Percentiles rank a stretch among this genome's conserved stretches.
Conservation (phyloP, 345 rosid species). For the Lumnitzera racemosa region DNA sequence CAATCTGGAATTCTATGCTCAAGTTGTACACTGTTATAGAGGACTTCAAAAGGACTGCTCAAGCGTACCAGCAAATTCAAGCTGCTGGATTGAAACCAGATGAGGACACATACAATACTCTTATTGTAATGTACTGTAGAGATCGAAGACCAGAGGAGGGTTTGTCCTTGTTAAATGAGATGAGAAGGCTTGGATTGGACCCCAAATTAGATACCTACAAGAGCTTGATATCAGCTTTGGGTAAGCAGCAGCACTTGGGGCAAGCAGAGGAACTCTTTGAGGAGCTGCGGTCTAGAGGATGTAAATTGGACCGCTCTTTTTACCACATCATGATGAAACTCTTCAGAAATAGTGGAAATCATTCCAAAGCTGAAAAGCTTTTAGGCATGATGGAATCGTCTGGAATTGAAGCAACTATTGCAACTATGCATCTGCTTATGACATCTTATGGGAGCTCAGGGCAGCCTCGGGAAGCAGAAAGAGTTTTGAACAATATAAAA, state of each 20-base stretch:
- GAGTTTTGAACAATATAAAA: conserved; percentile 62
- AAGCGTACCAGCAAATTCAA: conserved; percentile 63
- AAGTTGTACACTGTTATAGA: conserved; percentile 66
- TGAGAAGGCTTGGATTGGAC: conserved; percentile 61
- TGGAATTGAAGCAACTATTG: conserved; percentile 68
- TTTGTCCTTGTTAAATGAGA: conserved; percentile 60
- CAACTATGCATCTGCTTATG: conserved; percentile 98
- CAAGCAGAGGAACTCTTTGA: conserved; percentile 79
- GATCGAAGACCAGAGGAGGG: conserved; percentile 88
- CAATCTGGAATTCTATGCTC: conserved; percentile 85
- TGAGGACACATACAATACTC: conserved; percentile 75
- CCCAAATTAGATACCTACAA: conserved; percentile 84
- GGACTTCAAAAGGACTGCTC: conserved; percentile 65
- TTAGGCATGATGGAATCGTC: conserved; percentile 67
- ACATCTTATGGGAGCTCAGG: conserved; percentile 85
- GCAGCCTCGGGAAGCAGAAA: conserved; percentile 82
- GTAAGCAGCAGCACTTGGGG: conserved; percentile 55
- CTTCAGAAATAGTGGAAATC: conserved; percentile 58
- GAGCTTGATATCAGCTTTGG: conserved; percentile 87
- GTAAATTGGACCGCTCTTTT: conserved; percentile 80
- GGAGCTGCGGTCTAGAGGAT: conserved; percentile 54
- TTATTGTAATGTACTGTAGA: conserved; percentile 84
- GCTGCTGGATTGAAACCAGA: conserved; percentile 70
- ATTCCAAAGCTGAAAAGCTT: conserved; percentile 68
- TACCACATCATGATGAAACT: conserved; percentile 93